These are phyloP conservation scores for Candida alai DNA, from an alignment of 805 yeast species.

Conservation along the genomic window DNA sequence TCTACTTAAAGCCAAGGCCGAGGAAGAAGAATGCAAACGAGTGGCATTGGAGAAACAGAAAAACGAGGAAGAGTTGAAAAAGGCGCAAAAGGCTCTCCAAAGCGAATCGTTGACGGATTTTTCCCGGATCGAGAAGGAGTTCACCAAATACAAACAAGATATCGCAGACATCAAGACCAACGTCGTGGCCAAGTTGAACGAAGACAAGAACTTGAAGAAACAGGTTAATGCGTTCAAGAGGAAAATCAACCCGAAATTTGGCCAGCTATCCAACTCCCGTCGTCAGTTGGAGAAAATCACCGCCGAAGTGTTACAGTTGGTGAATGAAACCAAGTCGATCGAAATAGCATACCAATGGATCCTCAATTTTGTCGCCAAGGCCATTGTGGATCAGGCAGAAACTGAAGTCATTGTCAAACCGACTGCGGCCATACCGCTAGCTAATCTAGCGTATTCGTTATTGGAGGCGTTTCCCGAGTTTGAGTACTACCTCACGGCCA, in stretches of 20 bases:
- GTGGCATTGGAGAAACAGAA: slow-evolving; percentile 21
- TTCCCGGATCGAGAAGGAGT: slow-evolving; percentile 37
- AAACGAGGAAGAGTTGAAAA: slow-evolving; percentile 13
- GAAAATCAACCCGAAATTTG: slow-evolving; percentile 82
- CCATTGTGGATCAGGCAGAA: slow-evolving; percentile 86
- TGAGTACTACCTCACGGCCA: slow-evolving; percentile 59
- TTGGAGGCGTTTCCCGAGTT: slow-evolving; percentile 48
- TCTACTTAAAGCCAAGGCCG: slow-evolving; percentile 9
- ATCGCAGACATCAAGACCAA: slow-evolving; percentile 57
- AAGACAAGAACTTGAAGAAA: slow-evolving; percentile 50
- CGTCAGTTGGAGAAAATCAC: slow-evolving; percentile 54
- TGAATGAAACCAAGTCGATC: slow-evolving; percentile 45
- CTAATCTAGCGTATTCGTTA: slow-evolving; percentile 55
- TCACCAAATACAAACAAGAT: slow-evolving; percentile 45
- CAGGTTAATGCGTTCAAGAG: slow-evolving; percentile 60
- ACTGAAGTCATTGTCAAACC: slow-evolving; percentile 83
- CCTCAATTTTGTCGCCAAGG: slow-evolving; percentile 78
- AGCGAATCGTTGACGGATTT: slow-evolving; percentile 30
- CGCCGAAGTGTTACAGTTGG: slow-evolving; percentile 45
- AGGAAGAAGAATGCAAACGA: slow-evolving; percentile 13
- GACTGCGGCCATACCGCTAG: slow-evolving; percentile 75
- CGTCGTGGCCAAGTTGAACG: slow-evolving; percentile 52
- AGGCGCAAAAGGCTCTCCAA: slow-evolving; percentile 15
- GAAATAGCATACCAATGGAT: slow-evolving; percentile 66
- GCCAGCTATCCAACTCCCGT: slow-evolving; percentile 78